Conservation (phyloP, 1,284 basidiomycete genomes). For the Ustilago loliicola region DNA sequence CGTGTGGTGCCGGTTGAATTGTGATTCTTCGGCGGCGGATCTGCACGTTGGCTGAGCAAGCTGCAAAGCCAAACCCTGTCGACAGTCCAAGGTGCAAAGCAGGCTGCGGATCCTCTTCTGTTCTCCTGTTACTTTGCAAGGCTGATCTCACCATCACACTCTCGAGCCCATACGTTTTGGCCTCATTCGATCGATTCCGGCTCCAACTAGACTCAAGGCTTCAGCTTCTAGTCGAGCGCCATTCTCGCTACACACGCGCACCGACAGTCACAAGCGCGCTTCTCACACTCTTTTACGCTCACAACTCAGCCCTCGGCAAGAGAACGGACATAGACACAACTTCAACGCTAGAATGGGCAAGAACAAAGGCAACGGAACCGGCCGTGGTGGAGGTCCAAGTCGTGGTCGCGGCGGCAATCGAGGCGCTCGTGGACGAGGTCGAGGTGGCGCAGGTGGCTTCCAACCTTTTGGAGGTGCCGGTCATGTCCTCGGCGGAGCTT, state of each 20-base stretch:
- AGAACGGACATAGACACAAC: not conserved
- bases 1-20: not conserved
- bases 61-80: not conserved
- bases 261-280: not conserved
- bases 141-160: slow-evolving; percentile 1
- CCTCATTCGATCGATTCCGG: not conserved
- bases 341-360: slow-evolving; percentile 30
- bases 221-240: not conserved
- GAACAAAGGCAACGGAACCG: slow-evolving; percentile 30
- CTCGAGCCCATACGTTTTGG: not conserved
- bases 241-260: not conserved
- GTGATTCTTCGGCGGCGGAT: not conserved
- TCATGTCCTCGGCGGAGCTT: slow-evolving; percentile 22
- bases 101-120: too few relatives aligned
- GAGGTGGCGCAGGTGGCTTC: slow-evolving; percentile 31
- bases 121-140: too few relatives aligned
- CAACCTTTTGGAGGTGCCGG: slow-evolving; percentile 35
- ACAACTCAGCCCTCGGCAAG: not conserved
- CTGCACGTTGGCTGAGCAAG: slow-evolving; percentile 2
- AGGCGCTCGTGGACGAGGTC: slow-evolving; percentile 25
- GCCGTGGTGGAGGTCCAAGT: slow-evolving; percentile 21
- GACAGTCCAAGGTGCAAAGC: too few relatives aligned
- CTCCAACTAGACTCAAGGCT: not conserved
- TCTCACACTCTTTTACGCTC: not conserved
- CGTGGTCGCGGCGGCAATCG: slow-evolving; percentile 14